Conservation (phyloP, 2,329 filamentous ascomycete species). For the Nemania serpens region DNA sequence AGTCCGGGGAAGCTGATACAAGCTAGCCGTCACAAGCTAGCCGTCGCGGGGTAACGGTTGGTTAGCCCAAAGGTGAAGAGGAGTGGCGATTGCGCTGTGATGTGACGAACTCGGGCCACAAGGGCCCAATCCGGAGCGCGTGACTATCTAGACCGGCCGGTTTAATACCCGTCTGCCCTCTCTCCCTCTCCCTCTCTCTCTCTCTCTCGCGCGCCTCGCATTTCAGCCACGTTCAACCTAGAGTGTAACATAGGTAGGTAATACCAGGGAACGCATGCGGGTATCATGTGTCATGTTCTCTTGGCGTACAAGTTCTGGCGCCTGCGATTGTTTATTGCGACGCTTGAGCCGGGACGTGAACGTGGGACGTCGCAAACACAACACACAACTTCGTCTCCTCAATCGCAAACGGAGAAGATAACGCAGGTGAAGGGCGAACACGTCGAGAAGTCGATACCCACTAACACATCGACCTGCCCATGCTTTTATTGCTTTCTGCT, state of each 20-base stretch:
- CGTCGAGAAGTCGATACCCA: constrained; percentile 1
- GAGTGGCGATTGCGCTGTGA: neutral
- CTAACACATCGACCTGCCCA: constrained; percentile 7
- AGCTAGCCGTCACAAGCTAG: constrained; percentile 1
- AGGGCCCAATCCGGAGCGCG: constrained; percentile 1
- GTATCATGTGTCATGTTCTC: too few species aligned
- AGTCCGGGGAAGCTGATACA: constrained; percentile 19
- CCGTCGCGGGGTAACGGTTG: constrained; percentile 11
- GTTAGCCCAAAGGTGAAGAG: neutral
- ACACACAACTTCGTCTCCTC: neutral
- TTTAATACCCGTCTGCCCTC: neutral
- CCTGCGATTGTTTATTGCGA: neutral
- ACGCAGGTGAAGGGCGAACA: constrained; percentile 16
- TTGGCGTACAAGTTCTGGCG: neutral
- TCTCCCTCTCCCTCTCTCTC: too few species aligned
- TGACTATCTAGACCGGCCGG: neutral
- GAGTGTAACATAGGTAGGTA: neutral
- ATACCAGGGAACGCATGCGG: too few species aligned
- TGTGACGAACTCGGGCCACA: constrained; percentile 1
- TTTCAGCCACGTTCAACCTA: neutral
- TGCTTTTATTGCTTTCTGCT: neutral
- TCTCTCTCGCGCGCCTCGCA: neutral
- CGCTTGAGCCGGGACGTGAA: neutral
- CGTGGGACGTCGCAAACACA: neutral
- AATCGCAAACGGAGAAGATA: neutral